Conservation (phyloP, 2,329 filamentous ascomycete genomes). For the Microsporum canis region DNA sequence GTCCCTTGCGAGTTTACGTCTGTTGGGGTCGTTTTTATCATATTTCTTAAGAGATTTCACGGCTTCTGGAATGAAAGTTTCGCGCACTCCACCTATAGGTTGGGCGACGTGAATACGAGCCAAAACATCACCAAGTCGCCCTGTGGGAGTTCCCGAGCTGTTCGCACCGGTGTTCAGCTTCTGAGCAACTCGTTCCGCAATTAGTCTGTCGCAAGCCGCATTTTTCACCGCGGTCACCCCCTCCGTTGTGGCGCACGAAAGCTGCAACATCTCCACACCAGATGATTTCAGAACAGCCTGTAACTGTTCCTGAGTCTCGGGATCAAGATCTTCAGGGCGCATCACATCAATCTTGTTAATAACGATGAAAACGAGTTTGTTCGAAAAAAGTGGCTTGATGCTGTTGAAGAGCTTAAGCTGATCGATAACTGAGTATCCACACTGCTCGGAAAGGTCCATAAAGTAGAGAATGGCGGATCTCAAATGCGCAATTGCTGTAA, state of each 20-base stretch:
- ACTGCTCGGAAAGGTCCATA: conserved; percentile 95
- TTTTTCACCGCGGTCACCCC: conserved; percentile 94
- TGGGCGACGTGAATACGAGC: conserved; percentile 94
- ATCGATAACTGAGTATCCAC: conserved; percentile 82
- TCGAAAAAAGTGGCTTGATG: conserved; percentile 92
- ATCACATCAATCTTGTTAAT: conserved; percentile 97
- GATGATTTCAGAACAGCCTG: conserved; percentile 70
- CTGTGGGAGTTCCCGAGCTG: conserved; percentile 62
- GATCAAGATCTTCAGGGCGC: conserved; percentile 73
- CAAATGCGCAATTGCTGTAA: conserved; percentile 94
- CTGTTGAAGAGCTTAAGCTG: conserved; percentile 93
- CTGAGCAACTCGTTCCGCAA: conserved; percentile 85
- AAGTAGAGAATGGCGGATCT: conserved; percentile 94
- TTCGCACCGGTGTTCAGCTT: conserved; percentile 87
- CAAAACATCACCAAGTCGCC: conserved; percentile 79
- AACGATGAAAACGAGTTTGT: conserved; percentile 93
- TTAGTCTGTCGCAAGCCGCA: conserved; percentile 79
- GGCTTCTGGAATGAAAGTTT: conserved; percentile 80
- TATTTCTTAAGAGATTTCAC: conserved; percentile 75
- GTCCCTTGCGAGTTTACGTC: conserved; percentile 69
- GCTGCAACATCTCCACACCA: conserved; percentile 83
- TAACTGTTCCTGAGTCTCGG: conserved; percentile 64
- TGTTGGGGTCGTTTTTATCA: conserved; percentile 76
- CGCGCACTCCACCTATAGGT: conserved; percentile 68
- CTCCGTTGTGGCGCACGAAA: conserved; percentile 90